Conservation (phyloP, 2,329 filamentous ascomycete species). For the Hypoxylon sp. region DNA sequence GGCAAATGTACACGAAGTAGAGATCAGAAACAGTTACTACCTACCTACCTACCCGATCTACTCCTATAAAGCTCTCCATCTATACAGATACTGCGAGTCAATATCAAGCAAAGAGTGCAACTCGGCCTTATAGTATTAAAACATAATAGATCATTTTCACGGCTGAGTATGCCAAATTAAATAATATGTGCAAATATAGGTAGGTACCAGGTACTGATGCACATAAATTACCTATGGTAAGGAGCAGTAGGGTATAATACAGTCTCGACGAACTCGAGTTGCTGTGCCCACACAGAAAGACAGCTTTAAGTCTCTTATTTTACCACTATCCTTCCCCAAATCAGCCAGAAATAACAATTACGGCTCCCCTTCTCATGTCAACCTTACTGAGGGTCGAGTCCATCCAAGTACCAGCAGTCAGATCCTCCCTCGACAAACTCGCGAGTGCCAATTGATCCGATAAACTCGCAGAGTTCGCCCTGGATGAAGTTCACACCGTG, state of each 20-base stretch:
- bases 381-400: conserved; percentile 19
- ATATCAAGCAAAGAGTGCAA: too few species aligned
- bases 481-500: conserved; percentile 50
- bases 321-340: neutral
- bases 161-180: too few species aligned
- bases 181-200: too few species aligned
- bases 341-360: neutral
- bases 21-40: too few species aligned
- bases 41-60: too few species aligned
- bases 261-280: neutral
- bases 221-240: neutral
- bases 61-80: too few species aligned
- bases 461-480: conserved; percentile 50
- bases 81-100: too few species aligned
- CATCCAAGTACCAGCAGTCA: conserved; percentile 41
- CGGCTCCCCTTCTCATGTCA: neutral
- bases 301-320: neutral
- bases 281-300: neutral
- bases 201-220: too few species aligned
- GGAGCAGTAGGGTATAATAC: neutral
- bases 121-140: too few species aligned
- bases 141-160: too few species aligned
- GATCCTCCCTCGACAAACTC: conserved; percentile 41
- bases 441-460: conserved; percentile 43
- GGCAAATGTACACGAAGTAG: too few species aligned